Percentiles rank a stretch among this genome's conserved stretches.
phyloP scores from a whole-genome alignment of 2,329 filamentous ascomycete genomes.

The Fusarium duplospermum region DNA sequence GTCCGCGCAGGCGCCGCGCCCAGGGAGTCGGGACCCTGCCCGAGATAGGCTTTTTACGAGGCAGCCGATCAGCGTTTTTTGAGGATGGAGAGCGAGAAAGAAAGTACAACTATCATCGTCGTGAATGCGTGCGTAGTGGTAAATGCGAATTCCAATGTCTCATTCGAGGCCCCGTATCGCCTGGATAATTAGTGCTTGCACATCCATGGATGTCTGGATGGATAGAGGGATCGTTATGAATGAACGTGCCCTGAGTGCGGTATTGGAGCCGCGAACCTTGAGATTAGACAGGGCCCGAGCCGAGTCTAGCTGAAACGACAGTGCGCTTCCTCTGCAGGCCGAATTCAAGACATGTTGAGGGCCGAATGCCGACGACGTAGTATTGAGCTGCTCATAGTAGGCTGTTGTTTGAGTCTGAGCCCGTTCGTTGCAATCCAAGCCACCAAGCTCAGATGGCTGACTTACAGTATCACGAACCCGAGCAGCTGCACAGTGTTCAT shows the following conservation, averaged over 20 bases:
- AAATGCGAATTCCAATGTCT: background rate
- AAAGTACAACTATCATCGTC: background rate
- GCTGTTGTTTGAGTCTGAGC: background rate
- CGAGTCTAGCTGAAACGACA: conserved; percentile 26
- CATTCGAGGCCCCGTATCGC: conserved; percentile 2
- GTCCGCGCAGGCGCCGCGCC: conserved; percentile 33
- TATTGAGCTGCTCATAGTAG: background rate
- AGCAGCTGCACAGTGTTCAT: background rate
- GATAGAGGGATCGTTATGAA: background rate
- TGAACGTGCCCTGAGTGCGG: background rate
- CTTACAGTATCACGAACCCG: background rate
- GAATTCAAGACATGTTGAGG: background rate
- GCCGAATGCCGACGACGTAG: background rate
- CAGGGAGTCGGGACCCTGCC: conserved; percentile 30
- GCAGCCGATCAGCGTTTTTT: conserved; percentile 1
- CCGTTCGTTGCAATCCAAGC: background rate
- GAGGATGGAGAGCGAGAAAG: background rate
- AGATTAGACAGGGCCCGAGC: conserved; percentile 11
- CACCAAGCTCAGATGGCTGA: background rate
- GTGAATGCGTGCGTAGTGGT: background rate
- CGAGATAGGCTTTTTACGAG: conserved; percentile 22
- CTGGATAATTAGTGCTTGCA: background rate
- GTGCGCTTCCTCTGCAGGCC: background rate
- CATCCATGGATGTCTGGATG: background rate
- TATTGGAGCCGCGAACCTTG: background rate